A percentile compares a stretch with the other conserved stretches of the same genome.
Evolutionary conservation across 495 filamentous ascomycete species (phyloP).

Genomic region (Sporormia fimetaria): DNA sequence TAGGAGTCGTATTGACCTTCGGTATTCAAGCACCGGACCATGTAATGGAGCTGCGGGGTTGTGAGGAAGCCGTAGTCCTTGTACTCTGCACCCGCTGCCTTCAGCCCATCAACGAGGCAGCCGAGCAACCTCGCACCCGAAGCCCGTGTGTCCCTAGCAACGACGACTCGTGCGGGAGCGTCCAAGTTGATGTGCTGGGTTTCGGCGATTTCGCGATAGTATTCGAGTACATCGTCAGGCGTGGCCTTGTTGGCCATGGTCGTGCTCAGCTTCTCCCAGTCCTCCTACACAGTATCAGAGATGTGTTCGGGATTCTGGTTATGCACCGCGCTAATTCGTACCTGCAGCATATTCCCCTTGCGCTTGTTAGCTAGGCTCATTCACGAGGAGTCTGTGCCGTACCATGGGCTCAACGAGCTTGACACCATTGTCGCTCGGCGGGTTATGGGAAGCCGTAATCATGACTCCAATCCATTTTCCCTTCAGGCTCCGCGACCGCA

Average conservation of each 20-base stretch:
- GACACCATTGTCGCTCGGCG: constrained; percentile 91
- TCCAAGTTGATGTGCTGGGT: constrained; percentile 63
- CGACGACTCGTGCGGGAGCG: constrained; percentile 66
- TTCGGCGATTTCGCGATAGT: constrained; percentile 60
- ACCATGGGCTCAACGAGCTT: constrained; percentile 96
- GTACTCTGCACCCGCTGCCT: constrained; percentile 58
- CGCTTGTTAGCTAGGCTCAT: constrained; percentile 10
- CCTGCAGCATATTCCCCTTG: constrained; percentile 91
- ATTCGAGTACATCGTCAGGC: constrained; percentile 59
- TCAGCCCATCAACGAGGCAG: constrained; percentile 65
- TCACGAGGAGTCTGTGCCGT: constrained; percentile 15
- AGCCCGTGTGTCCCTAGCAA: constrained; percentile 84
- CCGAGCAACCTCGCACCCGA: constrained; percentile 73
- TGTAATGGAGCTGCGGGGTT: constrained; percentile 91
- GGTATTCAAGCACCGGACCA: constrained; percentile 90
- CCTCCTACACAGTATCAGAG: constrained; percentile 36
- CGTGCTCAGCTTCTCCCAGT: constrained; percentile 86
- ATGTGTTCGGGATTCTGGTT: neutral
- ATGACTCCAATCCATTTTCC: constrained; percentile 92
- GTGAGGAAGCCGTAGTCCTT: constrained; percentile 79
- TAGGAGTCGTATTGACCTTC: constrained; percentile 70
- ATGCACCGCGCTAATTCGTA: constrained; percentile 27
- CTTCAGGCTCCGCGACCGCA: constrained; percentile 81
- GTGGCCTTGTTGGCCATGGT: constrained; percentile 69
- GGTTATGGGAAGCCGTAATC: constrained; percentile 98